Conservation (phyloP, 768 basidiomycete species). For the Auricularia sp. region DNA sequence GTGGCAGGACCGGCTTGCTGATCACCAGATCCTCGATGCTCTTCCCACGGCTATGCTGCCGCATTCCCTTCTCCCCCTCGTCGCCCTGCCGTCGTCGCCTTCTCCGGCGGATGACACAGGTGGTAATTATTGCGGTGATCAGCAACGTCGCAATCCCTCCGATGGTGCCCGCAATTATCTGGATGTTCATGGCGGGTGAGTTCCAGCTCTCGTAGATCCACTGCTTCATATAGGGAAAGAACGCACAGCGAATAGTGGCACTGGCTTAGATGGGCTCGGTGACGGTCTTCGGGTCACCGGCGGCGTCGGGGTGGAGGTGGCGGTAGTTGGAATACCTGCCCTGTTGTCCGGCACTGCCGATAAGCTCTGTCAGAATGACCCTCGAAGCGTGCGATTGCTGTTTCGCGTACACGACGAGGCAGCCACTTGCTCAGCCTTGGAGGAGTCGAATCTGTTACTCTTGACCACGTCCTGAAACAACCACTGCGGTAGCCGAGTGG, state of each 20-base stretch:
- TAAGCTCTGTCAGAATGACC: too few relatives aligned
- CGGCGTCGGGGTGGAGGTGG: too few relatives aligned
- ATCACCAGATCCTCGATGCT: neutral
- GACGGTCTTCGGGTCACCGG: too few relatives aligned
- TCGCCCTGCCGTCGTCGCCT: neutral
- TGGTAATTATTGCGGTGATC: neutral
- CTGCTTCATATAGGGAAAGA: neutral
- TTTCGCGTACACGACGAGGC: neutral
- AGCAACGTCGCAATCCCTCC: neutral
- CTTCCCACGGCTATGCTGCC: neutral
- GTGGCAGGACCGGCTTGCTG: neutral
- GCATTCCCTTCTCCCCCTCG: neutral
- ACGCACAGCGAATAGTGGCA: neutral
- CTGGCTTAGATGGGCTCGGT: neutral
- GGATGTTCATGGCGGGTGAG: neutral
- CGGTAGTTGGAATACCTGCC: too few relatives aligned
- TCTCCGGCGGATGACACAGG: neutral
- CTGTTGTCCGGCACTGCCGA: too few relatives aligned
- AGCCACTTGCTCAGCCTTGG: neutral
- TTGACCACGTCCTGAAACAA: neutral
- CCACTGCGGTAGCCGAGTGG: neutral
- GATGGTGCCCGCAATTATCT: neutral
- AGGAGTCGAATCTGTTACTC: neutral
- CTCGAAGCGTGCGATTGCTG: too few relatives aligned
- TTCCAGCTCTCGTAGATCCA: neutral